A percentile compares a stretch with the other conserved stretches of the same genome.
Evolutionary conservation across 108 stramenopile species (phyloP).

Genomic region (Nitzschia sp.): DNA sequence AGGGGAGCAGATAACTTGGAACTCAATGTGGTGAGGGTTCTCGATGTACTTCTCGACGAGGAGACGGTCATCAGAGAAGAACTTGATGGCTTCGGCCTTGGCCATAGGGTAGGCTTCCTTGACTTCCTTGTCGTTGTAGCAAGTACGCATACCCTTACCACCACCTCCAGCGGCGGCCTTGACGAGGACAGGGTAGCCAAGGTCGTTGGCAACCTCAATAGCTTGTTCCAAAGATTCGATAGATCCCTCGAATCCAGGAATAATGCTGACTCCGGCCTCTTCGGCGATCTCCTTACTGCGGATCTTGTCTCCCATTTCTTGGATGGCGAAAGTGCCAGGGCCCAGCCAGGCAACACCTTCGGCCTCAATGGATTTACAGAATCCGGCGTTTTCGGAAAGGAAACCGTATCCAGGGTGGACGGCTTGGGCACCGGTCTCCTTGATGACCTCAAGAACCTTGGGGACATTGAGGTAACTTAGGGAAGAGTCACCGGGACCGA

Average conservation of each 20-base stretch:
- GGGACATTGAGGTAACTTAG: constrained; percentile 72
- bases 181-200: constrained; percentile 80
- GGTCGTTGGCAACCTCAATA: constrained; percentile 48
- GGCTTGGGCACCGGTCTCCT: constrained; percentile 75
- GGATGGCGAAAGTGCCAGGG: constrained; percentile 69
- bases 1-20: constrained; percentile 82
- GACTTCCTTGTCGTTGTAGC: constrained; percentile 65
- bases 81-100: constrained; percentile 64
- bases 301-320: constrained; percentile 90
- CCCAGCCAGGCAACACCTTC: constrained; percentile 82
- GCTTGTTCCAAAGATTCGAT: constrained; percentile 46
- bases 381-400: constrained; percentile 86
- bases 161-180: constrained; percentile 95
- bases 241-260: constrained; percentile 76
- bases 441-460: constrained; percentile 69
- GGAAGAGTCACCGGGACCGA: constrained; percentile 82
- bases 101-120: constrained; percentile 60
- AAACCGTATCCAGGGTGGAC: constrained; percentile 96
- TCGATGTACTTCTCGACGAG: constrained; percentile 87
- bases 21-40: constrained; percentile 92
- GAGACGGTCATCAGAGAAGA: constrained; percentile 82
- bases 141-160: constrained; percentile 95
- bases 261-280: constrained; percentile 73
- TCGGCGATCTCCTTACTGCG: constrained; percentile 74
- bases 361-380: constrained; percentile 58